phyloP scores from a whole-genome alignment of 2,329 filamentous ascomycete species.

The Apiospora hydei region DNA sequence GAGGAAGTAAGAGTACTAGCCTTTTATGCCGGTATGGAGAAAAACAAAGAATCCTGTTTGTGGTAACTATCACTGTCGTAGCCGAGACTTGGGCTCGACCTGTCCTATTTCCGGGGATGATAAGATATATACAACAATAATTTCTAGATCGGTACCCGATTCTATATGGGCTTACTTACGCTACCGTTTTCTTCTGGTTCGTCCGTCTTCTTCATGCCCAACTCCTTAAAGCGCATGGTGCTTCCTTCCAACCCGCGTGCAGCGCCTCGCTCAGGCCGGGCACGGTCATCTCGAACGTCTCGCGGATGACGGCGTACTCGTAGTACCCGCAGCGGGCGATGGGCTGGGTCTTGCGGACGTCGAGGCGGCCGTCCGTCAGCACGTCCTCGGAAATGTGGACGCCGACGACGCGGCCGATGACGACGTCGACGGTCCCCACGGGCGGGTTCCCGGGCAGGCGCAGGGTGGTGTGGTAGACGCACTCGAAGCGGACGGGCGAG shows the following conservation, averaged over 20 bases:
- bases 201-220: background rate
- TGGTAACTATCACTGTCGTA: too few relatives aligned
- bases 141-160: too few relatives aligned
- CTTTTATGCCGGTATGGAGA: background rate
- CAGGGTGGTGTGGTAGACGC: conserved; percentile 61
- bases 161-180: background rate
- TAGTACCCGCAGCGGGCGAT: conserved; percentile 68
- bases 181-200: background rate
- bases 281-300: conserved; percentile 66
- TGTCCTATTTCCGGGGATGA: too few relatives aligned
- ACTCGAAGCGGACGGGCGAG: conserved; percentile 66
- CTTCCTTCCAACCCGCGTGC: conserved; percentile 28
- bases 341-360: conserved; percentile 63
- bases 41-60: too few relatives aligned
- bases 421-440: conserved; percentile 63
- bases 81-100: too few relatives aligned
- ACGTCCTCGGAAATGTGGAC: conserved; percentile 64
- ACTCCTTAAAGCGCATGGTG: background rate
- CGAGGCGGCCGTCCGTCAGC: conserved; percentile 61
- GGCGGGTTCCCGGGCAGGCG: conserved; percentile 63
- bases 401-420: conserved; percentile 63
- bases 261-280: conserved; percentile 45
- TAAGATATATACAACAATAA: background rate
- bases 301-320: conserved; percentile 62
- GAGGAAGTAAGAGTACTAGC: background rate